Base-by-base conservation (phyloP, 345 rosid genomes). In the Eucalyptus pumila region DNA sequence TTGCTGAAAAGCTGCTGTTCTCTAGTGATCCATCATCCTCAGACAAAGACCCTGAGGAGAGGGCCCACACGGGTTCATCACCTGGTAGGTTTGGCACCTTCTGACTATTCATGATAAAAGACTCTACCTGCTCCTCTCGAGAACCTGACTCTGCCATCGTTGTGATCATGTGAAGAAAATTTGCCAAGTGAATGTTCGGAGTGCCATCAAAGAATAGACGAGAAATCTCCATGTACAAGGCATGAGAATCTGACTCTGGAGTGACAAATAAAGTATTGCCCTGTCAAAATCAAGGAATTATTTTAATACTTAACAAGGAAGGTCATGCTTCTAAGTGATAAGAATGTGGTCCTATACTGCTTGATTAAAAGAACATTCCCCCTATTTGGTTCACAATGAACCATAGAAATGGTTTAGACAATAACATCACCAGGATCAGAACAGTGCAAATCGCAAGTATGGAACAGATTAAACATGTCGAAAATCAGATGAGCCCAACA, bases 121-220 rank as follows among this genome's bases (percentile, higher is more conserved):
- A 90, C 91, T 97, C 98, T 37, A 91, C 92, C 91, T 97, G 97
- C 88, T 95, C 96, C 93, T 93, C 92, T 9, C 92, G 89, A 89
- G 95, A 92, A 45, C 99, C 98, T 87, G 96, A 94, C 92, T 94
- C 96, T 49, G 92, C 95, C 97, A 93, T 95, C 15, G 96, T 94
- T 91, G 94, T 94, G 88, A 97, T 93, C 96, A 96, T 90, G 91
- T 95, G 96, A 92, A 96, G 99, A 89, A 97, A 96, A 94, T 96
- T 96, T 80, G 99, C 98, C 91, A 96, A 85, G 89, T 94, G 98
- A 87, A 95, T 90, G 87, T 97, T 93, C 51, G 97, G 94, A 90
- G 89, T 91, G 37, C 98, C 98, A 47, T 92, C 92, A 90, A 96
- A 95, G 89, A 95, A 95, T 86, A 95, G 90, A 88, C 96, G 91